phyloP scores from a whole-genome alignment of 345 rosid genomes.

The Excoecaria cochinchinensis region DNA sequence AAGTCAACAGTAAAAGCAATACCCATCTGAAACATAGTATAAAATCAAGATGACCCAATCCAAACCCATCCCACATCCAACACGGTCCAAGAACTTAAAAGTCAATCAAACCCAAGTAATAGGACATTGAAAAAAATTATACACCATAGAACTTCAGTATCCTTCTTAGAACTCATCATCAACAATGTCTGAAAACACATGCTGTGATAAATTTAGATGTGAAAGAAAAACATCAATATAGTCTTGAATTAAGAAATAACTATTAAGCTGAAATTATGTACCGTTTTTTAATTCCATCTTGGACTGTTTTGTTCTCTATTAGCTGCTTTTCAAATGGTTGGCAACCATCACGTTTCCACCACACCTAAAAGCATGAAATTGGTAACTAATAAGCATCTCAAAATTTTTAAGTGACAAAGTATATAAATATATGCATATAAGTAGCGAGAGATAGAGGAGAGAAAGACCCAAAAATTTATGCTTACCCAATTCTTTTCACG shows the following conservation, averaged over 20 bases:
- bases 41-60: background rate
- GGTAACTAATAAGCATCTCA: conserved; percentile 10
- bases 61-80: background rate
- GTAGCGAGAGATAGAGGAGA: conserved; percentile 13
- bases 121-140: background rate
- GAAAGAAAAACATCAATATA: background rate
- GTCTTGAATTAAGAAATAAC: background rate
- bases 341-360: conserved; percentile 99
- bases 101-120: background rate
- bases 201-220: background rate
- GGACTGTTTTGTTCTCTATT: conserved; percentile 56
- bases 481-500: conserved; percentile 98
- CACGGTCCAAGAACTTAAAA: too few relatives aligned
- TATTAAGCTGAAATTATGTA: conserved; percentile 24
- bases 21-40: too few relatives aligned
- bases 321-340: conserved; percentile 93
- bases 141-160: background rate
- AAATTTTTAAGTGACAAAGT: background rate
- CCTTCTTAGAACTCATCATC: background rate
- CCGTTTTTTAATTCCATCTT: conserved; percentile 75
- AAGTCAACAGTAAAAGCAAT: too few relatives aligned
- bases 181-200: background rate
- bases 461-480: conserved; percentile 4
- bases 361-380: conserved; percentile 50
- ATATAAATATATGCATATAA: background rate